A percentile compares a stretch with the other conserved stretches of the same genome.
phyloP scores from a whole-genome alignment of 768 basidiomycete genomes.

The Sporobolomyces pararoseus region DNA sequence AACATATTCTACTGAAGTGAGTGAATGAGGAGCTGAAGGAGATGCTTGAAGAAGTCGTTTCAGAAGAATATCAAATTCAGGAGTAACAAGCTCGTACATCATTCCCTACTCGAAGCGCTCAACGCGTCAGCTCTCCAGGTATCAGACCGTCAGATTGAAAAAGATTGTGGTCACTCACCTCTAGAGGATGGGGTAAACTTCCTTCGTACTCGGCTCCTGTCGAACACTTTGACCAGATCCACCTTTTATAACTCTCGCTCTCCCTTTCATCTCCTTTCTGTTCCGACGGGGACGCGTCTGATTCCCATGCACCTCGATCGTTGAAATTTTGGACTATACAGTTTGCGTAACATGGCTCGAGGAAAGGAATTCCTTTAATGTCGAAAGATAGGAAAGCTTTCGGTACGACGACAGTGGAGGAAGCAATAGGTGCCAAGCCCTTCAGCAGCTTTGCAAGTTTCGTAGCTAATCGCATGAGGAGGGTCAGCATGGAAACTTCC shows the following conservation, averaged over 20 bases:
- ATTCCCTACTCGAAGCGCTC: conserved; percentile 7
- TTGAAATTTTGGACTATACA: conserved; percentile 25
- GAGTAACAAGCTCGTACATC: not conserved
- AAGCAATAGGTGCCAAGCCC: not conserved
- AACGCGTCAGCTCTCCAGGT: not conserved
- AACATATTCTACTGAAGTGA: conserved; percentile 4
- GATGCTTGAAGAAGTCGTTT: not conserved
- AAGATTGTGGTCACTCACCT: no score
- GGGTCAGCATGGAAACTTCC: no score
- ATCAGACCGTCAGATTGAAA: no score
- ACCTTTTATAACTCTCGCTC: conserved; percentile 16
- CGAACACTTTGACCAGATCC: conserved; percentile 21
- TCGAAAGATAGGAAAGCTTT: conserved; percentile 26
- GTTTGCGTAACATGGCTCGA: conserved; percentile 24
- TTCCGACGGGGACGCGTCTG: not conserved
- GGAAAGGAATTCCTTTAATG: conserved; percentile 28
- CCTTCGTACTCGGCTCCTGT: conserved; percentile 23
- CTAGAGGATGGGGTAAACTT: conserved; percentile 20
- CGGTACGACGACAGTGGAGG: conserved; percentile 6
- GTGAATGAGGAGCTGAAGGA: not conserved
- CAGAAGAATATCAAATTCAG: not conserved
- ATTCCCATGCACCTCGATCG: conserved; percentile 2
- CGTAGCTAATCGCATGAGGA: conserved; percentile 1
- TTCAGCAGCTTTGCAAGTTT: not conserved
- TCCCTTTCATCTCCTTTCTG: not conserved